phyloP scores from a whole-genome alignment of 73 alveolate genomes.

The Diophrys sp. region DNA sequence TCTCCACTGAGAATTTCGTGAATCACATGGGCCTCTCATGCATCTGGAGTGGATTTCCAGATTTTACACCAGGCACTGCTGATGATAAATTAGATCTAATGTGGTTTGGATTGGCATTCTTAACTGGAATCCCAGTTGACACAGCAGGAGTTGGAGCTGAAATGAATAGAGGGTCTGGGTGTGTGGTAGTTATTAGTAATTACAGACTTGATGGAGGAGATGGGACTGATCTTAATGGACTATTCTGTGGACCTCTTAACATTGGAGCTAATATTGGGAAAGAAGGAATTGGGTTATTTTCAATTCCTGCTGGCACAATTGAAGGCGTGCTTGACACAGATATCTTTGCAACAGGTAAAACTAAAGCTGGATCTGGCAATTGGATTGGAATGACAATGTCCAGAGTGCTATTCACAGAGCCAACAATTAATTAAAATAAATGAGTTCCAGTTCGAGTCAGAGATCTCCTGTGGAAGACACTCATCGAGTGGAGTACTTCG shows the following conservation, averaged over 20 bases:
- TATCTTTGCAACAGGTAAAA: neutral
- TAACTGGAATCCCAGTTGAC: neutral
- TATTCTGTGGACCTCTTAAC: neutral
- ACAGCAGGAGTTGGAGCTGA: constrained; percentile 2
- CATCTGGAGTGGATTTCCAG: neutral
- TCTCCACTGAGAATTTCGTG: neutral
- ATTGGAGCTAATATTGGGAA: neutral
- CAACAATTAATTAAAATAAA: too few species aligned
- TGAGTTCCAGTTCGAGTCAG: too few species aligned
- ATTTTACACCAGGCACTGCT: neutral
- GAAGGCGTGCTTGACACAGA: neutral
- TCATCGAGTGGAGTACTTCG: too few species aligned
- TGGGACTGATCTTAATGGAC: neutral
- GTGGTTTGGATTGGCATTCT: neutral
- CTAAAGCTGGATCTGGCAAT: neutral
- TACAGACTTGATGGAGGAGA: neutral
- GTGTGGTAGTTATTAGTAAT: neutral
- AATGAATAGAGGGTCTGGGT: constrained; percentile 1
- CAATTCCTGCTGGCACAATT: neutral
- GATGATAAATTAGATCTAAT: neutral
- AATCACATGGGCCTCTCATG: neutral
- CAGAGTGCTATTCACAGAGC: neutral
- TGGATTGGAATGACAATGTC: neutral
- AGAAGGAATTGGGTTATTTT: neutral
- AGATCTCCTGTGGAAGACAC: too few species aligned